phyloP scores from a whole-genome alignment of 495 filamentous ascomycete genomes.

The Xylaria grammica region DNA sequence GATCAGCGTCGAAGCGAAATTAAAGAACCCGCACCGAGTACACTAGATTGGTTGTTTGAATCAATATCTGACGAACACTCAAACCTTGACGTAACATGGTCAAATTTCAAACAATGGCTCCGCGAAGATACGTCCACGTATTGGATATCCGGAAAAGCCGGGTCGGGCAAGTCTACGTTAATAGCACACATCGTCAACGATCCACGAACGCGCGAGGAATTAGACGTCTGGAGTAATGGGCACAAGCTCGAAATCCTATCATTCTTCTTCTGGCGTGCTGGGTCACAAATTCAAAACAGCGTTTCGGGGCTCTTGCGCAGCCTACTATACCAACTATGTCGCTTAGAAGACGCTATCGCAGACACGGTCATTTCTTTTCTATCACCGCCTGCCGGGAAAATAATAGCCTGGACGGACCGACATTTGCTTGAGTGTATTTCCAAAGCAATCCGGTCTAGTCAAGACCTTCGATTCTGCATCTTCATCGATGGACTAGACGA shows the following conservation, averaged over 20 bases:
- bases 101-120: conserved; percentile 8
- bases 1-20: neutral
- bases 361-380: neutral
- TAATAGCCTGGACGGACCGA: conserved; percentile 1
- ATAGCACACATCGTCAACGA: conserved; percentile 19
- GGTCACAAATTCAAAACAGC: conserved; percentile 41
- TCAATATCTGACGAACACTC: neutral
- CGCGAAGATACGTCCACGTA: conserved; percentile 16
- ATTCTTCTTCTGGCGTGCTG: conserved; percentile 51
- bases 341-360: neutral
- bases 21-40: conserved; percentile 4
- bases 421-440: neutral
- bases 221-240: conserved; percentile 28
- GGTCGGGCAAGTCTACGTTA: conserved; percentile 24
- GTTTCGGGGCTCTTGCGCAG: conserved; percentile 8
- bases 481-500: conserved; percentile 16
- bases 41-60: neutral
- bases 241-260: conserved; percentile 29
- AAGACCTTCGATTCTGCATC: neutral
- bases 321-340: conserved; percentile 5
- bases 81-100: neutral
- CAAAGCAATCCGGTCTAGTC: neutral
- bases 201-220: neutral
- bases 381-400: neutral
- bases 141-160: conserved; percentile 24